Evolutionary conservation across 2,329 filamentous ascomycete genomes (phyloP).

Genomic region (Sporothrix protearum): DNA sequence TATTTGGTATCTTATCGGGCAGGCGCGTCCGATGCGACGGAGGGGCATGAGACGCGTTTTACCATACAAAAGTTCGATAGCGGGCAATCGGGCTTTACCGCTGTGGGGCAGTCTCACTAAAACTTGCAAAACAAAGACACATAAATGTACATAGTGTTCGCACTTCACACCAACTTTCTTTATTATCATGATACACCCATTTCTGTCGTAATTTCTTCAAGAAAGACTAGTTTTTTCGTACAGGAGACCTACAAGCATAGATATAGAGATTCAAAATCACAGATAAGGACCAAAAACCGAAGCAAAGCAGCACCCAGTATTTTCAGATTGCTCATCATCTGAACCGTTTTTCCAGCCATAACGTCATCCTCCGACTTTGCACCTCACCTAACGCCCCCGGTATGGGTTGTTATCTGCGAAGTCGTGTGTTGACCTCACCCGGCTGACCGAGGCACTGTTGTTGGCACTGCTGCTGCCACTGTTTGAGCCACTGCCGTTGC

Average conservation of each 20-base stretch:
- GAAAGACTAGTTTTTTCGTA: background rate
- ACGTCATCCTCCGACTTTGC: background rate
- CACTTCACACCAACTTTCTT: background rate
- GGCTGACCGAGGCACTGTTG: conserved; percentile 17
- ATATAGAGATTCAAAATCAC: background rate
- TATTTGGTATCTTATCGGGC: conserved; percentile 4
- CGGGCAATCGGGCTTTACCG: background rate
- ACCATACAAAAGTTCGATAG: background rate
- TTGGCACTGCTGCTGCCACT: conserved; percentile 29
- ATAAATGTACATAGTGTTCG: background rate
- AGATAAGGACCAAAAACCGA: background rate
- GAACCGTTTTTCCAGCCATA: too few species aligned
- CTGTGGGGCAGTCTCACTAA: background rate
- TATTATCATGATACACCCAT: background rate
- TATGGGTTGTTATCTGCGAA: conserved; percentile 30
- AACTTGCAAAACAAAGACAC: background rate
- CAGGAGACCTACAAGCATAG: background rate
- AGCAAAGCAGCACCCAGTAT: background rate
- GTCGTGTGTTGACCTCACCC: conserved; percentile 20
- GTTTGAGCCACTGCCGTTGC: background rate
- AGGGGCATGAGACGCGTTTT: conserved; percentile 15
- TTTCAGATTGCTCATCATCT: background rate
- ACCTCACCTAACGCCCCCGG: conserved; percentile 14
- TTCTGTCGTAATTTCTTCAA: background rate
- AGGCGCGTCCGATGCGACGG: background rate